Conservation (phyloP, 2,329 filamentous ascomycete species). For the Phaeosphaeriaceae sp. region DNA sequence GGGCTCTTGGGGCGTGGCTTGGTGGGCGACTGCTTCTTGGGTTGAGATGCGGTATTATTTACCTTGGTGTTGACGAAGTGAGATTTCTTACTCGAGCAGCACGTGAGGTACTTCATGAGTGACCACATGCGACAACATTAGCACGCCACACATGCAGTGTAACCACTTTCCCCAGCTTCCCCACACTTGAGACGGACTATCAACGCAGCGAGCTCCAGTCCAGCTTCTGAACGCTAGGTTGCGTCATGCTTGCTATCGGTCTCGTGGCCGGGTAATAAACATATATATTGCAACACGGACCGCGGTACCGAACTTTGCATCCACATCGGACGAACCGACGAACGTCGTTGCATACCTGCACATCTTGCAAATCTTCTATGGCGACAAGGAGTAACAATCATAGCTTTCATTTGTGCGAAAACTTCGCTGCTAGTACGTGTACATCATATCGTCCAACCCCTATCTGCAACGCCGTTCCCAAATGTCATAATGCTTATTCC, state of each 20-base stretch:
- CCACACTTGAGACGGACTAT: background rate
- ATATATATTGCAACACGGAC: slow-evolving; percentile 19
- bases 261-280: slow-evolving; percentile 11
- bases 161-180: slow-evolving; percentile 1
- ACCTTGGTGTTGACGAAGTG: background rate
- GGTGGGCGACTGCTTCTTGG: background rate
- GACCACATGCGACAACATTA: background rate
- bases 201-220: background rate
- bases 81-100: background rate
- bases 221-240: slow-evolving; percentile 5
- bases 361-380: background rate
- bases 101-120: too few species aligned
- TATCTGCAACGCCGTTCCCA: background rate
- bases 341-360: background rate
- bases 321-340: background rate
- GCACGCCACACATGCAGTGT: slow-evolving; percentile 10
- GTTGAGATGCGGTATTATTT: background rate
- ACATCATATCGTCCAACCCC: background rate
- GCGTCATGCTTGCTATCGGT: background rate
- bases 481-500: background rate
- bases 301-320: slow-evolving; percentile 13
- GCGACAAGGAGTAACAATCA: background rate
- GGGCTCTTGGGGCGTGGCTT: background rate
- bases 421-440: background rate
- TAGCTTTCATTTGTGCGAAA: background rate